These are phyloP conservation scores for Heterobasidion irregulare DNA, from an alignment of 1,284 basidiomycete genomes.

Conservation along the genomic window DNA sequence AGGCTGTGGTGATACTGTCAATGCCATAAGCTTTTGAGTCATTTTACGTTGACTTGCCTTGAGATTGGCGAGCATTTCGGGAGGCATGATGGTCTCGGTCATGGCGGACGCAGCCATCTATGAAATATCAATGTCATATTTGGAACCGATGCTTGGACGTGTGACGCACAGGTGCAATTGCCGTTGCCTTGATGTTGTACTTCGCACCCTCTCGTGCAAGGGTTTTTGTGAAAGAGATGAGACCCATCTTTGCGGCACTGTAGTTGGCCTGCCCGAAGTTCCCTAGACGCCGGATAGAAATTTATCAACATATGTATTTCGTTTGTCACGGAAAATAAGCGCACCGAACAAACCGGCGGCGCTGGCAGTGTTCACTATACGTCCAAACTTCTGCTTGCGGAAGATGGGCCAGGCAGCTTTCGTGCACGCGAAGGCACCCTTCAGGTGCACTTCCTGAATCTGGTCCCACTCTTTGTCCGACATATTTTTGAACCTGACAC, in stretches of 20 bases:
- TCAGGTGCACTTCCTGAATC: conserved; percentile 86
- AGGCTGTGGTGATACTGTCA: conserved; percentile 39
- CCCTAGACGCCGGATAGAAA: conserved; percentile 34
- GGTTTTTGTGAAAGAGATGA: conserved; percentile 88
- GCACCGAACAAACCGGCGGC: conserved; percentile 79
- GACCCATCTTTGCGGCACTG: conserved; percentile 85
- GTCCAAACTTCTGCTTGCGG: conserved; percentile 90
- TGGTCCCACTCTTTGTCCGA: conserved; percentile 85
- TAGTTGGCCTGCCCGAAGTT: conserved; percentile 98
- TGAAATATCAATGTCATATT: conserved; percentile 1
- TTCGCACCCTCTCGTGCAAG: conserved; percentile 88
- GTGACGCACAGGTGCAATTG: conserved; percentile 77
- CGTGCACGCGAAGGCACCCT: conserved; percentile 91
- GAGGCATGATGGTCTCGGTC: conserved; percentile 94
- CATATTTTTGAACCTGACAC: conserved; percentile 83
- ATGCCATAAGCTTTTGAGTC: neutral
- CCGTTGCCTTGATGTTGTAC: conserved; percentile 86
- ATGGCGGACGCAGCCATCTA: conserved; percentile 90
- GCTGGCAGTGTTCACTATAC: conserved; percentile 89
- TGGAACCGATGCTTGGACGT: neutral
- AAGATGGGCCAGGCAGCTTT: conserved; percentile 97
- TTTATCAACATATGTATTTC: neutral
- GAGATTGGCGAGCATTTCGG: conserved; percentile 90
- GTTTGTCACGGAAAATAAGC: conserved; percentile 9
- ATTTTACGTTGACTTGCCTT: conserved; percentile 40